A percentile compares a stretch with the other conserved stretches of the same genome.
phyloP scores from a whole-genome alignment of 192 early-diverging fungal species.

The Entomortierella beljakovae region DNA sequence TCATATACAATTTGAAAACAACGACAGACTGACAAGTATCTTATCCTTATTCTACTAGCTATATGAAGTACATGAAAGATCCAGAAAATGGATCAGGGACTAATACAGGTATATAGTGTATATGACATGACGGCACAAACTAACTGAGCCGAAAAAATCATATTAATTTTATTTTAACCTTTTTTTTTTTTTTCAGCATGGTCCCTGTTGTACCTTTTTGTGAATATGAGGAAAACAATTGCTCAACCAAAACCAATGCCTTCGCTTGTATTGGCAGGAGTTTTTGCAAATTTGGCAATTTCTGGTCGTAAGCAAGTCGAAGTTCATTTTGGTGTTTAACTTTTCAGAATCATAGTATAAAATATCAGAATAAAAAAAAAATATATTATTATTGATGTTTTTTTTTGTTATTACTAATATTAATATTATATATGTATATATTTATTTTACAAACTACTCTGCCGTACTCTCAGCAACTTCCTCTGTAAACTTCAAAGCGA shows the following conservation, averaged over 20 bases:
- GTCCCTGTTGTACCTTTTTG: slow-evolving; percentile 40
- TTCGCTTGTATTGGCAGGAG: slow-evolving; percentile 33
- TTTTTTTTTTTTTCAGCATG: slow-evolving; percentile 19
- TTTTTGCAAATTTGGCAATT: slow-evolving; percentile 34
- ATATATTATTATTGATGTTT: background rate
- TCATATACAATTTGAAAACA: background rate
- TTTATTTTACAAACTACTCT: background rate
- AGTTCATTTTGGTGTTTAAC: slow-evolving; percentile 38
- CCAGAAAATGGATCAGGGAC: slow-evolving; percentile 51
- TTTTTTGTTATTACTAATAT: too few relatives aligned
- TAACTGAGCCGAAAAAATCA: too few relatives aligned
- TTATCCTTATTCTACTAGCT: slow-evolving; percentile 7
- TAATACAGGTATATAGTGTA: slow-evolving; percentile 29
- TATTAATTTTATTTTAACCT: background rate
- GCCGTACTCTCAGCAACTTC: slow-evolving; percentile 7
- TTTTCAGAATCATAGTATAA: too few relatives aligned
- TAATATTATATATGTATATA: too few relatives aligned
- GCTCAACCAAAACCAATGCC: slow-evolving; percentile 40
- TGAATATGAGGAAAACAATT: slow-evolving; percentile 41
- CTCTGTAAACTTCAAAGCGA: slow-evolving; percentile 5
- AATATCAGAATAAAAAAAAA: too few relatives aligned
- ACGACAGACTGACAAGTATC: background rate
- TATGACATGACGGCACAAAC: too few relatives aligned
- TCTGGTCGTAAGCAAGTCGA: slow-evolving; percentile 50
- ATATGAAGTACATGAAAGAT: slow-evolving; percentile 46